Base-by-base conservation (phyloP, 495 filamentous ascomycete genomes). In the Cenococcum geophilum region DNA sequence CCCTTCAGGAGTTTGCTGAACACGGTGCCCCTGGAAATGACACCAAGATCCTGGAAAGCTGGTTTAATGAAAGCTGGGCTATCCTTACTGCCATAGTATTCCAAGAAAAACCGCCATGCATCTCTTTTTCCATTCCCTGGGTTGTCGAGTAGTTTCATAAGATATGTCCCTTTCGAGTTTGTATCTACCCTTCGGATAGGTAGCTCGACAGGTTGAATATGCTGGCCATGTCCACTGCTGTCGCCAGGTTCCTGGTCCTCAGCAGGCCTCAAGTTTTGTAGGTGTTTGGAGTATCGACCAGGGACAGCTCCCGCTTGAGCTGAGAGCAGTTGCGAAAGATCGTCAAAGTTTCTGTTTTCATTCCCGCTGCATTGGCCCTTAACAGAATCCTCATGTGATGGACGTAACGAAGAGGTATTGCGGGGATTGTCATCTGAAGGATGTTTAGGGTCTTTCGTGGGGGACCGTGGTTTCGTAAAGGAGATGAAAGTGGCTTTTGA, bases 41-140 rank as follows among this genome's bases (percentile, higher is more conserved):
- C 32, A 16, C 2, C 1, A 6, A 60, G 14, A 37, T 65, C 56
- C 14, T 42, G 18, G 12, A 49, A 35, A 22, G 40, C 1, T 8
- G 60, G 63, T 14, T 63, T 18, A 1, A 35, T 4, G 5, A 64
- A 23, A 12, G 60, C 53, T 5, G 36, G 50, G 20, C 54, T 57
- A 5, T 54, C 55, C 51, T 47, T 36, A n/a, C 27, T 53, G n/a
- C 5, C 10, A 36, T 61, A 68, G 6, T 59, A 67, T 20, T 72
- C 59, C 12, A 73, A 68, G 59, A 80, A 78, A 52, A 73, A 75
- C 8, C 54, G 18, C 63, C 74, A 82, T 12, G 76, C 69, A 52
- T 52, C 1, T 74, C 68, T 11, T 58, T 36, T 8, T 64, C 55
- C 1, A 18, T 64, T 62, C 57, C 72, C 68, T 25, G 78, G 66